Evolutionary conservation across 2,329 filamentous ascomycete species (phyloP), one percentile per base, ranked within the genome.

Genomic region (Phialemonium atrogriseum): DNA sequence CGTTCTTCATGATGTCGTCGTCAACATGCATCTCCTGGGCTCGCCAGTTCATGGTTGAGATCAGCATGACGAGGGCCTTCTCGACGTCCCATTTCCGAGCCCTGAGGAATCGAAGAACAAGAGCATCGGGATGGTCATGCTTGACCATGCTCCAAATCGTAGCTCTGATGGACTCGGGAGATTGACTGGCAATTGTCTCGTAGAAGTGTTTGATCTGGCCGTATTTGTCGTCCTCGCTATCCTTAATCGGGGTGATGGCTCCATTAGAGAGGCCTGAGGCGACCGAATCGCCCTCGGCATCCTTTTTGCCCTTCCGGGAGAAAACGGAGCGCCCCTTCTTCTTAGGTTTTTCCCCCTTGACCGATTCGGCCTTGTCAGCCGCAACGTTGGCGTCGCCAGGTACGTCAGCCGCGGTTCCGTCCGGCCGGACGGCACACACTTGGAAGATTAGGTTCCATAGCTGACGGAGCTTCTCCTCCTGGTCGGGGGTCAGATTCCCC

Each of bases 41-140:
- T 42, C 91, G 77, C 91, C 91, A 98, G 54, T 85, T 82, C 73
- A 96, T 84, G 1, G 91, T 94, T 3, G 86, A 86, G 25, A 98
- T 73, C 55, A 95, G 64, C 91, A 98, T 98, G 43, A 94, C 73
- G 16, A 96, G 68, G 4, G 91, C 91, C 53, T 86, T 87, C 31
- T 94, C 81, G 12, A 94, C 78, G 51, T 98, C 86, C 91, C 91
- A 98, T 59, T 94, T 94, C 27, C 87, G 72, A n/a, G 87, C 87
- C 31, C 87, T 71, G 35, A 94, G 64, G 56, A 94, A 94, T 24
- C 87, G 77, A 35, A 94, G 62, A 11, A 89, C 62, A 12, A 93
- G 64, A 3, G 80, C 82, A 59, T 98, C 91, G 0, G 91, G 91
- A 52, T 96, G 77, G 51, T 98, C 91, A 48, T 91, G 81, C 64